Percentiles rank a stretch among this genome's conserved stretches.
These are phyloP conservation scores for Leccinum rimulosum DNA, from an alignment of 768 basidiomycete species.

Conservation along the genomic window DNA sequence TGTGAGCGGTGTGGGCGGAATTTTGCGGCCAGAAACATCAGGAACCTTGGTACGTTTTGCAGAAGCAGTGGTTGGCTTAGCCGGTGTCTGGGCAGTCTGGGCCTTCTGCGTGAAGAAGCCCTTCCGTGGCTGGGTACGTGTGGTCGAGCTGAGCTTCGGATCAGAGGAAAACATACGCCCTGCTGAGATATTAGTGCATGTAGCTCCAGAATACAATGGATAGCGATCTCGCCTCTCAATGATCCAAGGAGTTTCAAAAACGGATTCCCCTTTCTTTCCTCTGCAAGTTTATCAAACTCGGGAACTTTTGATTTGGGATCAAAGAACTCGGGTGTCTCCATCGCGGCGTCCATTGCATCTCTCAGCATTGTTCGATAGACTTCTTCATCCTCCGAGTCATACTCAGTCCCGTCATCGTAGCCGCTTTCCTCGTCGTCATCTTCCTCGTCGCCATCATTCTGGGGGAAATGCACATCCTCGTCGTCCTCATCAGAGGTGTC, in stretches of 20 bases:
- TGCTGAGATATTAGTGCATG: constrained; percentile 25
- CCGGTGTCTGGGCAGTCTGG: constrained; percentile 10
- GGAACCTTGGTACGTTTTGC: constrained; percentile 4
- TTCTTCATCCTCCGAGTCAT: constrained; percentile 71
- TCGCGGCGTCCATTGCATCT: constrained; percentile 71
- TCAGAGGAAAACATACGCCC: constrained; percentile 63
- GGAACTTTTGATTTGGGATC: constrained; percentile 47
- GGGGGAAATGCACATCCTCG: constrained; percentile 31
- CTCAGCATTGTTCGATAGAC: constrained; percentile 56
- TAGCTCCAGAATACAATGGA: background rate
- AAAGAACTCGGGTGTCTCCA: constrained; percentile 55
- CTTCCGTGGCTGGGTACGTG: constrained; percentile 34
- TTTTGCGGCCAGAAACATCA: constrained; percentile 8
- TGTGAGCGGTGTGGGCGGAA: constrained; percentile 4
- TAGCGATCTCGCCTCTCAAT: constrained; percentile 53
- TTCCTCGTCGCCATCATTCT: constrained; percentile 32
- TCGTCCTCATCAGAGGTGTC: constrained; percentile 49
- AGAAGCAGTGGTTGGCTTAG: constrained; percentile 9
- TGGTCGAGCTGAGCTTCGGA: constrained; percentile 42
- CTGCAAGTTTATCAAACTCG: constrained; percentile 41
- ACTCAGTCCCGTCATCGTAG: constrained; percentile 42
- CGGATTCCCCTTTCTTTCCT: constrained; percentile 66
- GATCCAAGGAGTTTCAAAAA: constrained; percentile 76
- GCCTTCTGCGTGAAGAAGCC: constrained; percentile 22
- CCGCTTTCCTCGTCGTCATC: constrained; percentile 35